Evolutionary conservation across 192 early-diverging fungal species (phyloP).

Genomic region (Glomus cerebriforme): DNA sequence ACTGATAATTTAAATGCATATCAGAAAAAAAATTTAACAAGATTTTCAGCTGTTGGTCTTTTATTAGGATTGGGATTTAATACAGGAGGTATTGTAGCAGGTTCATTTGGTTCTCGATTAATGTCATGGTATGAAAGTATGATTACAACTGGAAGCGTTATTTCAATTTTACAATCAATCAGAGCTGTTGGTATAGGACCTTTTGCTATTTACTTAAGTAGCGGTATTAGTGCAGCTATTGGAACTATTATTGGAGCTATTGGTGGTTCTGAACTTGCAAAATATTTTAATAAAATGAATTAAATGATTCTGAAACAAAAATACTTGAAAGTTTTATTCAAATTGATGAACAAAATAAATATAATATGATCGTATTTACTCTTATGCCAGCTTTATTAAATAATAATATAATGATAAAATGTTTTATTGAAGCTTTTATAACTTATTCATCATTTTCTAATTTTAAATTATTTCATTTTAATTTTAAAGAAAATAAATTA

Average conservation of each 20-base stretch:
- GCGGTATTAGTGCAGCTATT: background rate
- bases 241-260: background rate
- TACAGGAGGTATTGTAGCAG: no score
- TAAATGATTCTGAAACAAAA: background rate
- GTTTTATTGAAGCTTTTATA: no score
- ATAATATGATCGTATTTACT: no score
- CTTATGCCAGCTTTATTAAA: no score
- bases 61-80: no score
- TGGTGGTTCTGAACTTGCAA: background rate
- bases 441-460: no score
- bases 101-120: background rate
- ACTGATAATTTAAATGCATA: no score
- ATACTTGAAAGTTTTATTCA: background rate
- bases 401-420: no score
- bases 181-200: conserved; percentile 8
- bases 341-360: background rate
- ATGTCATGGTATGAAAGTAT: background rate
- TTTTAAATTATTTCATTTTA: no score
- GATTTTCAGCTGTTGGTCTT: no score
- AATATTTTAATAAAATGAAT: background rate
- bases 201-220: background rate
- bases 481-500: no score
- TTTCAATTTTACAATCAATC: background rate
- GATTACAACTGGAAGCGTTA: background rate
- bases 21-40: no score